Conservation (phyloP, 2,329 filamentous ascomycete species). For the Venturia pyrina region DNA sequence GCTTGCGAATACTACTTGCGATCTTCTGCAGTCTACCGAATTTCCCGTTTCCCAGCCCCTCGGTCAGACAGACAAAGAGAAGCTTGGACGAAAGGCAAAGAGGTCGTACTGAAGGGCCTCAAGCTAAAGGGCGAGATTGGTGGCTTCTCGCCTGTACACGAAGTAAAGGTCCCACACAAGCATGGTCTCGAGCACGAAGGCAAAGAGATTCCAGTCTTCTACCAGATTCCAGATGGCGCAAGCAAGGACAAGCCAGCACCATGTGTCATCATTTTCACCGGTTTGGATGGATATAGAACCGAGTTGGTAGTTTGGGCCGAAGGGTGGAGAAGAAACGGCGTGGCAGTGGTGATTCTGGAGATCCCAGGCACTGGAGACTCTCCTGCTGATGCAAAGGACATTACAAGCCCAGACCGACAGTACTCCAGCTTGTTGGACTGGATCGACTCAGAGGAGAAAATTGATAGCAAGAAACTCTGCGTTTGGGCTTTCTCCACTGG, state of each 20-base stretch:
- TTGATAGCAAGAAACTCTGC: conserved; percentile 39
- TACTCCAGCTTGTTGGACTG: conserved; percentile 46
- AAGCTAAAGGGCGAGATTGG: conserved; percentile 29
- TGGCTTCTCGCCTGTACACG: conserved; percentile 40
- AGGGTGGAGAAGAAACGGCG: conserved; percentile 38
- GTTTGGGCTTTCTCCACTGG: conserved; percentile 51
- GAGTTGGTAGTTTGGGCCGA: conserved; percentile 44
- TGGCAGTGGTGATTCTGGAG: conserved; percentile 43
- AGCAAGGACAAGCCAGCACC: conserved; percentile 36
- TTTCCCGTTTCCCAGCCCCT: conserved; percentile 57
- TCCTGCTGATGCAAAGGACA: conserved; percentile 38
- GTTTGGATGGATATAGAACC: conserved; percentile 49
- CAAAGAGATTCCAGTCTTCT: conserved; percentile 51
- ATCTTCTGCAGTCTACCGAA: conserved; percentile 62
- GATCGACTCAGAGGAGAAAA: conserved; percentile 35
- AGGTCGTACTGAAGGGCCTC: conserved; percentile 48
- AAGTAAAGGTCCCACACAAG: conserved; percentile 52
- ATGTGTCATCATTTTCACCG: conserved; percentile 46
- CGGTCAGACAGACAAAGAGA: conserved; percentile 42
- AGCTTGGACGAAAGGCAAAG: conserved; percentile 58
- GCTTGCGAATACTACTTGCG: conserved; percentile 57
- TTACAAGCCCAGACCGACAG: conserved; percentile 41
- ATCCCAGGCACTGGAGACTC: conserved; percentile 50
- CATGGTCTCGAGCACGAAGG: conserved; percentile 43
- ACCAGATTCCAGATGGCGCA: conserved; percentile 46